Evolutionary conservation across 139 green algal species (phyloP).

Genomic region (Coelastrella sp.): DNA sequence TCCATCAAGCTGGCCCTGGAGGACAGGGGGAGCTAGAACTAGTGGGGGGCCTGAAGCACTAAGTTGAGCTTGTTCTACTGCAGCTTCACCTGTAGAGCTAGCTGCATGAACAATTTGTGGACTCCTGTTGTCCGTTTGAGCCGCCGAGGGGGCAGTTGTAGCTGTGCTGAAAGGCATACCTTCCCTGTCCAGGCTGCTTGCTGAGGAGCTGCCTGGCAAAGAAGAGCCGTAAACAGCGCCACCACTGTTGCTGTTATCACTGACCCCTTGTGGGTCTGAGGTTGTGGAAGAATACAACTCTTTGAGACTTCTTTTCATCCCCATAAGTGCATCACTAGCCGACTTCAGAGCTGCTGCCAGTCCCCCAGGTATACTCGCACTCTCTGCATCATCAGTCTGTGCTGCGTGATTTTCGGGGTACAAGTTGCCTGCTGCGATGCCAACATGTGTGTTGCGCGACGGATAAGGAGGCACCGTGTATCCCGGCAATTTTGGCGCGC

Average conservation of each 20-base stretch:
- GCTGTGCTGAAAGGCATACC: not conserved
- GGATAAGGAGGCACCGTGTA: not conserved
- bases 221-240: not conserved
- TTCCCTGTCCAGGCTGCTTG: not conserved
- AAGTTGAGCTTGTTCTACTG: no score
- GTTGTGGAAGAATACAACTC: not conserved
- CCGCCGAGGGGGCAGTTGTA: not conserved
- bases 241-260: not conserved
- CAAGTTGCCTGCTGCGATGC: not conserved
- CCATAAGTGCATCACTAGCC: not conserved
- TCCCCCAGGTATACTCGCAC: not conserved
- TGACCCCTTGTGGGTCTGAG: not conserved
- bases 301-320: not conserved
- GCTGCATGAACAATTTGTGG: not conserved
- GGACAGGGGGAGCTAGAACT: not conserved
- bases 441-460: not conserved
- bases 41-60: not conserved
- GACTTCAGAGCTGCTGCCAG: constrained; percentile 8
- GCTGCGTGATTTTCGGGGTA: not conserved
- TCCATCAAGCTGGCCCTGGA: not conserved
- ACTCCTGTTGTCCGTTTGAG: not conserved
- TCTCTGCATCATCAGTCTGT: not conserved
- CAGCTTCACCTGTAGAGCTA: not conserved
- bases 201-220: not conserved
- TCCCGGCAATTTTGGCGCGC: not conserved